phyloP scores from a whole-genome alignment of 331 rosid species.

The Acacia pycnantha region DNA sequence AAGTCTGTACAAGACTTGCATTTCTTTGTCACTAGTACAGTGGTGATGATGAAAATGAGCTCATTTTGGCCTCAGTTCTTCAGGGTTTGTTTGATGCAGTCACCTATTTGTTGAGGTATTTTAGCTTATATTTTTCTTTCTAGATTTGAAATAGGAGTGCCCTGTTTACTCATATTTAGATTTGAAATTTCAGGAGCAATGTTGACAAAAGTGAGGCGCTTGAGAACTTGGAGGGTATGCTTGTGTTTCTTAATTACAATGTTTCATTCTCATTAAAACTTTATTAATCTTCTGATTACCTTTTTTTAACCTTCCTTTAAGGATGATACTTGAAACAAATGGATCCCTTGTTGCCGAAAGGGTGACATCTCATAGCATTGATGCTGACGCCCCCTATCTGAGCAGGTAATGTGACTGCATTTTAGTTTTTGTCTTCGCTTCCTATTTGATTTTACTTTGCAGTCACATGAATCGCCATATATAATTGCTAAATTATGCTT shows the following conservation, averaged over 20 bases:
- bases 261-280: slow-evolving; percentile 5
- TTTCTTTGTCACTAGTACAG: slow-evolving; percentile 79
- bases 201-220: slow-evolving; percentile 87
- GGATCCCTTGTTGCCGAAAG: slow-evolving; percentile 72
- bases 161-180: slow-evolving; percentile 3
- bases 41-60: slow-evolving; percentile 34
- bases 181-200: slow-evolving; percentile 44
- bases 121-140: not conserved
- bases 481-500: not conserved
- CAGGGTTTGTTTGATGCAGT: slow-evolving; percentile 82
- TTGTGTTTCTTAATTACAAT: slow-evolving; percentile 4
- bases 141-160: not conserved
- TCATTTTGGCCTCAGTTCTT: slow-evolving; percentile 74
- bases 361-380: slow-evolving; percentile 74
- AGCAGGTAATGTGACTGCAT: slow-evolving; percentile 73
- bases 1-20: slow-evolving; percentile 88
- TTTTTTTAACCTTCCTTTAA: slow-evolving; percentile 21
- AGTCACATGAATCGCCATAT: too few species aligned
- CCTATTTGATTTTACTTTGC: too few species aligned
- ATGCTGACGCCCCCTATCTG: slow-evolving; percentile 71
- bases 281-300: not conserved
- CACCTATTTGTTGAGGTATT: slow-evolving; percentile 71
- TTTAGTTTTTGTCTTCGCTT: too few species aligned
- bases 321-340: slow-evolving; percentile 82
- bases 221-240: slow-evolving; percentile 89